Evolutionary conservation across 441 rosid species (phyloP), one percentile per base, ranked within the genome.

Genomic region (Syzygium malaccense): DNA sequence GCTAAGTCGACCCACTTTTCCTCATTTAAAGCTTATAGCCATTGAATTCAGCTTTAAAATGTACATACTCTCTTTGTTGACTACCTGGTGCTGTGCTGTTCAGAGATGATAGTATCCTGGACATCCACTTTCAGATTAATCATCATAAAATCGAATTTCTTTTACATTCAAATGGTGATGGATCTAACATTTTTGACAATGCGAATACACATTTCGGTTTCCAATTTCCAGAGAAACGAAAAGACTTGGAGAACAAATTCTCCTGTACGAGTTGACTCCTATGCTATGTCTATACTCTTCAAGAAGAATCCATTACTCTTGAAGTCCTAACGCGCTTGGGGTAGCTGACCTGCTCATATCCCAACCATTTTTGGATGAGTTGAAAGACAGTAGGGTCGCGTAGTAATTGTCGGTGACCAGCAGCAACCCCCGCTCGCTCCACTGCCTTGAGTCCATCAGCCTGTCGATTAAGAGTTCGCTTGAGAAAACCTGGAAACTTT

Each of bases 311-410:
- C 58, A 58, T 62, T 55, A 96, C 97, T 90, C 91, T 93, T 1
- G 88, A 92, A 86, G 93, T 92, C 92, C 64, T 95, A 25, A 79
- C 45, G 30, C 84, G 94, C 91, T 89, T 93, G 79, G 60, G 88
- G 86, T 87, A 54, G 90, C 89, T 92, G 0, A 75, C 18, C 88
- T 88, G 91, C 83, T 94, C 97, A 57, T 92, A 92, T 88, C 96
- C 98, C 87, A 96, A 86, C 99, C 99, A 97, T 86, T 90, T 94
- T 79, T 92, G 92, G 85, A 97, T 90, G 85, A 90, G 93, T 85
- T 93, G 64, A 90, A 94, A 94, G 55, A 94, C 96, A 10, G 89
- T 92, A 79, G 92, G 55, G 89, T 96, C 94, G 1, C 91, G 56
- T 32, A 97, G 93, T 75, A 97, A 92, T 68, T 93, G 96, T 2